A percentile compares a stretch with the other conserved stretches of the same genome.
Evolutionary conservation across 1,284 basidiomycete species (phyloP).

Genomic region (Boletellus sp.): DNA sequence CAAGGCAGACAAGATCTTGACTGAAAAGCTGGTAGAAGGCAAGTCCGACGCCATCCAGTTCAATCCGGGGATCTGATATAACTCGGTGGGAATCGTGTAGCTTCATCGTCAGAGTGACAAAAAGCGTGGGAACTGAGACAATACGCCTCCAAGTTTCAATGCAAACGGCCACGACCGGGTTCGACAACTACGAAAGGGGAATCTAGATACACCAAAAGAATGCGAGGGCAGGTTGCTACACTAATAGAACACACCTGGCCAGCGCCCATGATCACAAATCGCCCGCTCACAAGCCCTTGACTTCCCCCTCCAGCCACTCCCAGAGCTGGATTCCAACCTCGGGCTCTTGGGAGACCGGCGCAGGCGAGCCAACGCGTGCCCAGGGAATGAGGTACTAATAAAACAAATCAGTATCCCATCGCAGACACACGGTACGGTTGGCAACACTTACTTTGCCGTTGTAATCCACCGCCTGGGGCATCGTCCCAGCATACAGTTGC

Average conservation of each 20-base stretch:
- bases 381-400: constrained; percentile 37
- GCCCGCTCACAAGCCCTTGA: constrained; percentile 17
- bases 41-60: too few species aligned
- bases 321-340: constrained; percentile 34
- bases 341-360: constrained; percentile 25
- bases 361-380: constrained; percentile 29
- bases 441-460: constrained; percentile 30
- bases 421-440: not conserved
- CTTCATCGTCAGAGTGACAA: too few species aligned
- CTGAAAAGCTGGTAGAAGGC: too few species aligned
- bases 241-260: constrained; percentile 8
- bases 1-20: too few species aligned
- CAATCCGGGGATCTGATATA: too few species aligned
- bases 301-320: constrained; percentile 38
- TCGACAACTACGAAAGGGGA: too few species aligned
- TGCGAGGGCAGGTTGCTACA: not conserved
- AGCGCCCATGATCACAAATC: too few species aligned
- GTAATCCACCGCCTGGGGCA: constrained; percentile 26
- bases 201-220: too few species aligned
- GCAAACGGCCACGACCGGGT: too few species aligned
- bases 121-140: constrained; percentile 31
- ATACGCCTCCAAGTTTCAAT: constrained; percentile 30
- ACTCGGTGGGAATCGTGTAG: too few species aligned
- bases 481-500: constrained; percentile 37
- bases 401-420: not conserved